Percentiles rank a stretch among this genome's conserved stretches.
phyloP scores from a whole-genome alignment of 2,329 filamentous ascomycete species.

The Alternaria rosae region DNA sequence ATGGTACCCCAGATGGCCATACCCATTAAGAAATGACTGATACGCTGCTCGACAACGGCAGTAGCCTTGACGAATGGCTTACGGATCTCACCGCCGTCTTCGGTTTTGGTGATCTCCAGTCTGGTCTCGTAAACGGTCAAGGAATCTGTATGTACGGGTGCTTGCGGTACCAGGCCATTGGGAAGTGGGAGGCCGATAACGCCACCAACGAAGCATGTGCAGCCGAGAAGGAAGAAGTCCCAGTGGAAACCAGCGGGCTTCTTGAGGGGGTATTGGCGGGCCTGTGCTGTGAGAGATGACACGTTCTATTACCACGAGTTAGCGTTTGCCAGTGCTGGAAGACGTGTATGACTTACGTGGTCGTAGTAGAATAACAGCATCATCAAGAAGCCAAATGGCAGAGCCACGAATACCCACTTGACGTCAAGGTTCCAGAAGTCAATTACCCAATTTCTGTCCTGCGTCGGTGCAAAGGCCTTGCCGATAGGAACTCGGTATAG shows the following conservation, averaged over 20 bases:
- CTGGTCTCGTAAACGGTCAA: slow-evolving; percentile 51
- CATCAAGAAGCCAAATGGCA: slow-evolving; percentile 62
- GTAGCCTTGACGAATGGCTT: slow-evolving; percentile 55
- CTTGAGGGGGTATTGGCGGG: slow-evolving; percentile 60
- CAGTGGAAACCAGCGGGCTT: slow-evolving; percentile 65
- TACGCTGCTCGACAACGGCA: slow-evolving; percentile 60
- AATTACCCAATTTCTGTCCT: slow-evolving; percentile 58
- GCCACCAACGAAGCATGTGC: slow-evolving; percentile 60
- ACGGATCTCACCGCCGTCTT: slow-evolving; percentile 53
- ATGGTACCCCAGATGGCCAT: slow-evolving; percentile 62
- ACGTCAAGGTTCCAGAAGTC: slow-evolving; percentile 61
- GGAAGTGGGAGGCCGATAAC: slow-evolving; percentile 62
- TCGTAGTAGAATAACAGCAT: slow-evolving; percentile 66
- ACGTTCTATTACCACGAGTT: slow-evolving; percentile 49
- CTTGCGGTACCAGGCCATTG: slow-evolving; percentile 63
- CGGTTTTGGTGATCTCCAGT: slow-evolving; percentile 49
- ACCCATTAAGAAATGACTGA: slow-evolving; percentile 63
- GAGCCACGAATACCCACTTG: slow-evolving; percentile 62
- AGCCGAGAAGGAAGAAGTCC: slow-evolving; percentile 65
- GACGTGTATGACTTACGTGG: slow-evolving; percentile 49
- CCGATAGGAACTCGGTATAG: slow-evolving; percentile 54
- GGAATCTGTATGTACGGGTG: slow-evolving; percentile 64
- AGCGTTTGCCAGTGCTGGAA: background rate
- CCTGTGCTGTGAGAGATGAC: slow-evolving; percentile 61
- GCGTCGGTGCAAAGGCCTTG: slow-evolving; percentile 58